Evolutionary conservation across 805 yeast genomes (phyloP), one percentile per base, ranked within the genome.

Genomic region (Metschnikowia lachancei): DNA sequence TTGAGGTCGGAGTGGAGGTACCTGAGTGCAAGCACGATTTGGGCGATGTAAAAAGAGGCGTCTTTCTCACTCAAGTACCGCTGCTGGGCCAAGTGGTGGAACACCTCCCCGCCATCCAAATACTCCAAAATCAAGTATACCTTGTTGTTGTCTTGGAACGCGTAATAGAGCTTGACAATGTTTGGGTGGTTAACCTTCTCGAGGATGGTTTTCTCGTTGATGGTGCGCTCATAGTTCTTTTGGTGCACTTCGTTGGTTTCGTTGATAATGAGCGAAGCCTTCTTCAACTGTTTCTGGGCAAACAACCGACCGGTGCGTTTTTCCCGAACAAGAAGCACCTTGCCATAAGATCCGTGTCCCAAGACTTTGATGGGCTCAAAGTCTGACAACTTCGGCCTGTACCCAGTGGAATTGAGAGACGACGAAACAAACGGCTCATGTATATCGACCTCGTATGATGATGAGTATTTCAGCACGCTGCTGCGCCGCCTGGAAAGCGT

Each of bases 261-360:
- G 66, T 68, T 49, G 24, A 89, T 83, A 38, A 85, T 72, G 61
- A 89, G 82, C 20, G 87, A 79, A 0, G 96, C 95, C 63, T 89
- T 89, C 55, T 81, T 81, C 52, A 89, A 68, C 56, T 89, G 95
- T 60, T 89, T 89, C 72, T 87, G 94, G 0, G 97, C 97, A 65
- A 78, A 90, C 10, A 89, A 65, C 53, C 77, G 77, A 0, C 83
- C 83, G 0, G 87, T 78, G 18, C 66, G 51, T 43, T 63, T 70
- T 59, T 89, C 90, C 41, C 81, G 78, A 1, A 89, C 96, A 18
- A 89, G 67, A 8, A 87, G 67, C 2, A 89, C 97, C 60, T 87
- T 88, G 3, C 97, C 96, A 55, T 86, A 89, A 2, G 96, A 89
- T 3, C 97, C 97, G 42, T 82, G 78, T 0, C 97, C 97, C 5